Evolutionary conservation across 176 grass and related monocot species (phyloP).

Genomic region (Triticum dicoccoides): DNA sequence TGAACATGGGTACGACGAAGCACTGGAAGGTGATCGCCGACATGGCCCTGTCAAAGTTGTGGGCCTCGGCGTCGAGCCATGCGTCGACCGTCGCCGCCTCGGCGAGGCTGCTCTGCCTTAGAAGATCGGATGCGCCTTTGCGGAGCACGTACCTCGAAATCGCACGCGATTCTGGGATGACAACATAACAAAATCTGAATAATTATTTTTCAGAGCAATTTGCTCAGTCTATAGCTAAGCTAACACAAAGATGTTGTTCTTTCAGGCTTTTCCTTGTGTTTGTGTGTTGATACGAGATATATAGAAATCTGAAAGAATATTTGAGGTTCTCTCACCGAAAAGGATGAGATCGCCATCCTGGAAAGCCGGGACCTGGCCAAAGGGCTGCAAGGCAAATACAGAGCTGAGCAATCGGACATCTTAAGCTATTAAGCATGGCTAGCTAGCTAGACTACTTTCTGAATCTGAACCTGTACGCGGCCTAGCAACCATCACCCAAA

Average conservation of each 20-base stretch:
- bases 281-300: too few species aligned
- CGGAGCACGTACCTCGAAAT: conserved; percentile 48
- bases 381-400: not conserved
- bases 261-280: too few species aligned
- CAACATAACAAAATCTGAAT: not conserved
- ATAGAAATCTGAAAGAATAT: not conserved
- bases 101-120: not conserved
- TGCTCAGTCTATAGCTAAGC: not conserved
- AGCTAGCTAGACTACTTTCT: not conserved
- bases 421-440: not conserved
- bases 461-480: not conserved
- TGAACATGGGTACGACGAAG: not conserved
- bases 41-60: not conserved
- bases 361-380: too few species aligned
- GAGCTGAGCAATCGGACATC: not conserved
- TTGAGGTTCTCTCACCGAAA: not conserved
- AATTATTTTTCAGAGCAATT: not conserved
- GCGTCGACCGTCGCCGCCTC: not conserved
- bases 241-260: too few species aligned
- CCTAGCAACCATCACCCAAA: too few species aligned
- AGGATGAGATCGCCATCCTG: too few species aligned
- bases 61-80: not conserved
- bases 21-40: not conserved
- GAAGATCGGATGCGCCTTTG: not conserved
- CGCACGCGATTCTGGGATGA: conserved; percentile 56